Conservation (phyloP, 257 asterid genomes). For the Euphrasia confusa region DNA sequence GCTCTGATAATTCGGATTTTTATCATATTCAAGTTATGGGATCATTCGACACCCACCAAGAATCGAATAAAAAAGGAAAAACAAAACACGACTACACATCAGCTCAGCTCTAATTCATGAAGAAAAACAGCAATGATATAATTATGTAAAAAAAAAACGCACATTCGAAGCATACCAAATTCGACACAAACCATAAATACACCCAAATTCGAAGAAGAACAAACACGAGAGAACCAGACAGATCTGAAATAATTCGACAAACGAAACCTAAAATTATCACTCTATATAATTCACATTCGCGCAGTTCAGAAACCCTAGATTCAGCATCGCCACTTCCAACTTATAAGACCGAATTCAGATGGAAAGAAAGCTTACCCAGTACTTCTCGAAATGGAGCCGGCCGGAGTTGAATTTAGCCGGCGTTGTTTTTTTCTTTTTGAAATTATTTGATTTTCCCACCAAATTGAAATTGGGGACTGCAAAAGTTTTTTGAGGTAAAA, state of each 20-base stretch:
- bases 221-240: slow-evolving; percentile 17
- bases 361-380: slow-evolving; percentile 18
- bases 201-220: slow-evolving; percentile 4
- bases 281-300: slow-evolving; percentile 25
- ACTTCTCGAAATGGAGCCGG: slow-evolving; percentile 25
- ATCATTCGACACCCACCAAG: not conserved
- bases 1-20: too few species aligned
- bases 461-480: slow-evolving; percentile 38
- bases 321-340: slow-evolving; percentile 19
- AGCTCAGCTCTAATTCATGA: slow-evolving; percentile 7
- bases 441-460: slow-evolving; percentile 34
- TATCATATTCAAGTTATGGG: not conserved
- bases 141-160: not conserved
- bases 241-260: slow-evolving; percentile 42
- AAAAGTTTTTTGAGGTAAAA: slow-evolving; percentile 35
- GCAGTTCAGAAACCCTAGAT: slow-evolving; percentile 36
- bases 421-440: not conserved
- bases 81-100: slow-evolving; percentile 1
- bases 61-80: not conserved
- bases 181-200: slow-evolving; percentile 23
- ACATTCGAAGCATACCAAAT: not conserved
- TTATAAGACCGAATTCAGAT: slow-evolving; percentile 12
- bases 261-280: slow-evolving; percentile 26
- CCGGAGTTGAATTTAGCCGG: slow-evolving; percentile 24
- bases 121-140: slow-evolving; percentile 14